phyloP scores from a whole-genome alignment of 169 alveolate genomes.

The Eimeria maxima region DNA sequence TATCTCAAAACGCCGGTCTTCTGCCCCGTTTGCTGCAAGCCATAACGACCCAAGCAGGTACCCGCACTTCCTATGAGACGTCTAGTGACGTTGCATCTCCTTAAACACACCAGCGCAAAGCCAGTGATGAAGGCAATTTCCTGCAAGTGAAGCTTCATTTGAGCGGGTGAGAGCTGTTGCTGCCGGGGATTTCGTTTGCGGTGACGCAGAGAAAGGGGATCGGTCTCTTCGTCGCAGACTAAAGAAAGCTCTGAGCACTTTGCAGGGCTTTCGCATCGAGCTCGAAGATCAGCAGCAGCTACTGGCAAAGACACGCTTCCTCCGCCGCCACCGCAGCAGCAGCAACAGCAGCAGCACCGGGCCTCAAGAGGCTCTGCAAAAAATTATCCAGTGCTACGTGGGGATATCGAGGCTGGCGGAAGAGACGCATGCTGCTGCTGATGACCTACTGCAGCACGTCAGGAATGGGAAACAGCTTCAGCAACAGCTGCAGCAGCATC shows the following conservation, averaged over 20 bases:
- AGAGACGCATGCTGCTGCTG: constrained; percentile 68
- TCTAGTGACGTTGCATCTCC: background rate
- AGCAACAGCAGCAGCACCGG: constrained; percentile 57
- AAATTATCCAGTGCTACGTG: constrained; percentile 17
- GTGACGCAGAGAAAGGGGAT: constrained; percentile 30
- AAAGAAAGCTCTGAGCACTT: constrained; percentile 19
- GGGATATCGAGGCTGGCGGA: constrained; percentile 38
- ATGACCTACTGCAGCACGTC: constrained; percentile 34
- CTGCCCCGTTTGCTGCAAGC: constrained; percentile 47
- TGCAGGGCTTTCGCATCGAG: constrained; percentile 63
- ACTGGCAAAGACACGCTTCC: constrained; percentile 62
- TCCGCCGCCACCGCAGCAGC: constrained; percentile 60
- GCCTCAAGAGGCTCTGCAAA: constrained; percentile 39
- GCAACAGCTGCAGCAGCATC: constrained; percentile 69
- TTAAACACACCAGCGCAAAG: background rate
- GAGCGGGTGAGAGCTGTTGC: background rate
- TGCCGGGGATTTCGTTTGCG: background rate
- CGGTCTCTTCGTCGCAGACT: constrained; percentile 7
- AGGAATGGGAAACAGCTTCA: constrained; percentile 71
- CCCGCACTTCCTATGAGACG: background rate
- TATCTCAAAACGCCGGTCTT: constrained; percentile 17
- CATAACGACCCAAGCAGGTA: constrained; percentile 24
- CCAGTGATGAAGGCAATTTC: background rate
- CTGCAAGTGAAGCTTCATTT: background rate
- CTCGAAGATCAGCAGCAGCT: constrained; percentile 67